Conservation (phyloP, 805 yeast species). For the Komagataella mondaviorum region DNA sequence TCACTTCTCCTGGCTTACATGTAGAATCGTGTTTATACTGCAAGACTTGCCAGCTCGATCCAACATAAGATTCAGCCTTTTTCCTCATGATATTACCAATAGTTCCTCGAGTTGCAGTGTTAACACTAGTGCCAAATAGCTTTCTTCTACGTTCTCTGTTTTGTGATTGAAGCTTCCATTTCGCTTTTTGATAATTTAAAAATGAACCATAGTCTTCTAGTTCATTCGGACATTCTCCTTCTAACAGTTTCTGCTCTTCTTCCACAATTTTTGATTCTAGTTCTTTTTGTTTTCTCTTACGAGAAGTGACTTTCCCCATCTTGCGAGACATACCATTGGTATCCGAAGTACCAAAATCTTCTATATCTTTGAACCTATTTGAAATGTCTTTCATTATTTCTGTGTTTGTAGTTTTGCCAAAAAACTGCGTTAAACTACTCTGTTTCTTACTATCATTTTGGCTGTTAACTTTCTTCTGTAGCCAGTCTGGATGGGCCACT, state of each 20-base stretch:
- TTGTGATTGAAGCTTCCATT: conserved; percentile 72
- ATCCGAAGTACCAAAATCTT: conserved; percentile 41
- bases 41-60: conserved; percentile 75
- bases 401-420: conserved; percentile 27
- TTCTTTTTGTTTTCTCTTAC: conserved; percentile 24
- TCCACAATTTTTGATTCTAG: conserved; percentile 18
- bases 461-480: conserved; percentile 45
- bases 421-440: conserved; percentile 44
- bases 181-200: conserved; percentile 66
- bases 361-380: conserved; percentile 49
- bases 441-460: conserved; percentile 64
- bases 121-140: conserved; percentile 54
- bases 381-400: conserved; percentile 20
- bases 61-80: conserved; percentile 70
- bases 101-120: conserved; percentile 35
- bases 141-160: conserved; percentile 60
- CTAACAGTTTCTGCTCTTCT: conserved; percentile 31
- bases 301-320: conserved; percentile 31
- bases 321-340: conserved; percentile 17
- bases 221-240: conserved; percentile 51
- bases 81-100: conserved; percentile 60
- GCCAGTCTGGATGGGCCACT: conserved; percentile 91
- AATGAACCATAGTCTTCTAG: conserved; percentile 54
- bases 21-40: conserved; percentile 45
- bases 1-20: conserved; percentile 57